A percentile compares a stretch with the other conserved stretches of the same genome.
These are phyloP conservation scores for Elongisporangium undulatum DNA, from an alignment of 352 stramenopile species.

Conservation along the genomic window DNA sequence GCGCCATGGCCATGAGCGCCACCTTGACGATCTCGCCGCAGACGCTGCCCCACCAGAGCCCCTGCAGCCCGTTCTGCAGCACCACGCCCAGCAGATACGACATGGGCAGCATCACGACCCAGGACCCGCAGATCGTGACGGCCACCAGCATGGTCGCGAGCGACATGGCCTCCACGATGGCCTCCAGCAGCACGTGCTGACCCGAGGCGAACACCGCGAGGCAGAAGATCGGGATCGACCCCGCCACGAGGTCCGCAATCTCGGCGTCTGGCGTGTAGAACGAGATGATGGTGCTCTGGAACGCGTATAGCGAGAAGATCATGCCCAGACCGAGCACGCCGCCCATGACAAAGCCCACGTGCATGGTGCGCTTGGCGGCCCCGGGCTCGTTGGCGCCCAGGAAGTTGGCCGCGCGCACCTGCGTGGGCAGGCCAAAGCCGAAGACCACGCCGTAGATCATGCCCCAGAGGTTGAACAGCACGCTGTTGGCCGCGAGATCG, in stretches of 20 bases:
- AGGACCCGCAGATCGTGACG: conserved; percentile 69
- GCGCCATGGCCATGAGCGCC: conserved; percentile 46
- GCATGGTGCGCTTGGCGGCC: conserved; percentile 48
- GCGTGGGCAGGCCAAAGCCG: conserved; percentile 74
- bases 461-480: conserved; percentile 80
- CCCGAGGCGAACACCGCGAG: conserved; percentile 68
- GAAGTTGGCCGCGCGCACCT: conserved; percentile 76
- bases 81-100: conserved; percentile 60
- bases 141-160: conserved; percentile 59
- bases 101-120: conserved; percentile 60
- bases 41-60: conserved; percentile 76
- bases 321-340: conserved; percentile 42
- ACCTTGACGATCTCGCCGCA: conserved; percentile 70
- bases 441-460: conserved; percentile 82
- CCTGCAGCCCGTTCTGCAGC: conserved; percentile 39
- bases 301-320: conserved; percentile 41
- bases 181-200: conserved; percentile 69
- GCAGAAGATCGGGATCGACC: conserved; percentile 66
- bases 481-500: conserved; percentile 73
- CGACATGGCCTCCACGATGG: conserved; percentile 78
- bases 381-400: conserved; percentile 59
- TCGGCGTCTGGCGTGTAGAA: conserved; percentile 67
- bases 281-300: conserved; percentile 35
- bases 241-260: conserved; percentile 44
- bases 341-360: conserved; percentile 63